Evolutionary conservation across 805 yeast species (phyloP).

Genomic region (Starmerella etchellsii): DNA sequence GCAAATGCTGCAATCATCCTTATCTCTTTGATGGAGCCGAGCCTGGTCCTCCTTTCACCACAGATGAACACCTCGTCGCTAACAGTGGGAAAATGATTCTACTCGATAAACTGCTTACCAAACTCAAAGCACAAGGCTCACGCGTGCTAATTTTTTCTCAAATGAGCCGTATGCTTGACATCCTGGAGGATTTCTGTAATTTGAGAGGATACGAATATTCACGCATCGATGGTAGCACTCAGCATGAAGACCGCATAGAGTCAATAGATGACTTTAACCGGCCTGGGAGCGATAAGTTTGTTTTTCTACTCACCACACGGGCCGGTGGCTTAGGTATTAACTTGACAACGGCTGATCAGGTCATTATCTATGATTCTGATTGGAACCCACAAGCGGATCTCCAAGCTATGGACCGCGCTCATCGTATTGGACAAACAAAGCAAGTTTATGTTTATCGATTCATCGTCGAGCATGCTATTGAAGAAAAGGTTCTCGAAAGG

Average conservation of each 20-base stretch:
- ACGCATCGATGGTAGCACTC: slow-evolving; percentile 87
- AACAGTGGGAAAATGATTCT: slow-evolving; percentile 88
- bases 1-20: slow-evolving; percentile 96
- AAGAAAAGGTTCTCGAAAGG: slow-evolving; percentile 86
- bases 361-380: slow-evolving; percentile 78
- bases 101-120: slow-evolving; percentile 65
- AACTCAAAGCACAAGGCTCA: slow-evolving; percentile 66
- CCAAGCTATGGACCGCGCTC: slow-evolving; percentile 97
- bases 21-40: slow-evolving; percentile 97
- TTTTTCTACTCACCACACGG: slow-evolving; percentile 78
- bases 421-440: slow-evolving; percentile 91
- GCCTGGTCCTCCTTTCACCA: slow-evolving; percentile 95
- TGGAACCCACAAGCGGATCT: slow-evolving; percentile 98
- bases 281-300: slow-evolving; percentile 67
- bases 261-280: slow-evolving; percentile 86
- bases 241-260: slow-evolving; percentile 80
- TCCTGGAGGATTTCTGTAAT: slow-evolving; percentile 80
- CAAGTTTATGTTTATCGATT: slow-evolving; percentile 86
- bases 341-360: slow-evolving; percentile 82
- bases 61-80: slow-evolving; percentile 79
- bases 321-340: slow-evolving; percentile 97
- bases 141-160: slow-evolving; percentile 85
- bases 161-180: slow-evolving; percentile 82
- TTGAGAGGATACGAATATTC: slow-evolving; percentile 78
- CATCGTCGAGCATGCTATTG: slow-evolving; percentile 92